A percentile compares a stretch with the other conserved stretches of the same genome.
phyloP scores from a whole-genome alignment of 148 eudicot genomes.

The Rhododendron griersonianum region DNA sequence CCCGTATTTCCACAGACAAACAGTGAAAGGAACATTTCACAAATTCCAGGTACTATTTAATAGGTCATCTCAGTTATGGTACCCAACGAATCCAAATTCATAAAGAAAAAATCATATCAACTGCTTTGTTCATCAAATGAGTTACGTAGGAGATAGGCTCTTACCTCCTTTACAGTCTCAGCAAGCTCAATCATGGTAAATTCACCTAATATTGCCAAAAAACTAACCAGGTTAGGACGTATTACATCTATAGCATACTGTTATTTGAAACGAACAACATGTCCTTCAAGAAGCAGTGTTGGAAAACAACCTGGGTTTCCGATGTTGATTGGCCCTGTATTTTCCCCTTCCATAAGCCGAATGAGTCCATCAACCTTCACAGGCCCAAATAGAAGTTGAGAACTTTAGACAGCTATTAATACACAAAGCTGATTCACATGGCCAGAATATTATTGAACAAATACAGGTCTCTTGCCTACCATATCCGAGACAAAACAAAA shows the following conservation, averaged over 20 bases:
- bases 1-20: background rate
- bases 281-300: background rate
- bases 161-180: constrained; percentile 94
- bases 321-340: constrained; percentile 94
- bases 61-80: too few species aligned
- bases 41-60: background rate
- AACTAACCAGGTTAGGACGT: background rate
- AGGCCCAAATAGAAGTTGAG: background rate
- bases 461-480: constrained; percentile 37
- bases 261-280: background rate
- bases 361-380: constrained; percentile 92
- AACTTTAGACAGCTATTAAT: background rate
- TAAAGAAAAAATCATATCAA: background rate
- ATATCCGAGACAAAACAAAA: constrained; percentile 96
- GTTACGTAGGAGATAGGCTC: background rate
- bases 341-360: constrained; percentile 90
- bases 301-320: constrained; percentile 70
- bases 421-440: background rate
- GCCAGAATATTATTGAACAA: background rate
- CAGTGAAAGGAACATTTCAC: background rate
- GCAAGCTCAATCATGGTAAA: constrained; percentile 98
- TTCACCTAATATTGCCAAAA: constrained; percentile 56
- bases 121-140: background rate
- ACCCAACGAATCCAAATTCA: background rate
- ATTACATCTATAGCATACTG: background rate